Evolutionary conservation across 2,329 filamentous ascomycete species (phyloP).

Genomic region (Fonsecaea monophora): DNA sequence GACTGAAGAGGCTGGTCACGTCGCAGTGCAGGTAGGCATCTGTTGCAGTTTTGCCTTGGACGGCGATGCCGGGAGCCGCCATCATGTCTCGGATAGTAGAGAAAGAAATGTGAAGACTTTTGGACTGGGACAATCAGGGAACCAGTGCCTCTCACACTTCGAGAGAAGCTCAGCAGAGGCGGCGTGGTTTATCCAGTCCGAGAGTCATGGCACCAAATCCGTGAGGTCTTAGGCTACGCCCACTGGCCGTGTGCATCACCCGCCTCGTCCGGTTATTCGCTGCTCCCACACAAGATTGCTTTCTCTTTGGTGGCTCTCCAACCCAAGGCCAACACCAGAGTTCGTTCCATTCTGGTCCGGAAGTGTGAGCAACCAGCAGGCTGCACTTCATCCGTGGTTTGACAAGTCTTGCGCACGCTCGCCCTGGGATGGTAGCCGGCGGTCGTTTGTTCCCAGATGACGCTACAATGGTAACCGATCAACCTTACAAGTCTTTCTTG

Average conservation of each 20-base stretch:
- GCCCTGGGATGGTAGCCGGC: neutral
- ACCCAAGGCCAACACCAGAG: neutral
- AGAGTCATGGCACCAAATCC: neutral
- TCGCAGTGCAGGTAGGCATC: slow-evolving; percentile 23
- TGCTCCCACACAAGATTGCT: neutral
- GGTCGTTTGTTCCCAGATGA: neutral
- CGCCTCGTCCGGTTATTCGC: neutral
- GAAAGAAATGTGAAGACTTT: neutral
- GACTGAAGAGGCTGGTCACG: slow-evolving; percentile 43
- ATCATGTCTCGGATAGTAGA: neutral
- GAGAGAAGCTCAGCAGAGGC: neutral
- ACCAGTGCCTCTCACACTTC: neutral
- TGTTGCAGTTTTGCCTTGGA: slow-evolving; percentile 6
- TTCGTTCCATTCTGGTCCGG: neutral
- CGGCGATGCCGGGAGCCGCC: neutral
- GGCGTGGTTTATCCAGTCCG: neutral
- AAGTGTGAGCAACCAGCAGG: neutral
- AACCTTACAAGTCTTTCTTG: neutral
- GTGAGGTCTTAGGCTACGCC: neutral
- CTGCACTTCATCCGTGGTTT: neutral
- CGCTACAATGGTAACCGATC: neutral
- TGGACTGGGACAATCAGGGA: neutral
- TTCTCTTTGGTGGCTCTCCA: neutral
- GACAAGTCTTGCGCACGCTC: neutral
- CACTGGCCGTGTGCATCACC: neutral